A percentile compares a stretch with the other conserved stretches of the same genome.
Conservation (phyloP, 2,329 filamentous ascomycete species). For the Sphaerulina vaccinii region DNA sequence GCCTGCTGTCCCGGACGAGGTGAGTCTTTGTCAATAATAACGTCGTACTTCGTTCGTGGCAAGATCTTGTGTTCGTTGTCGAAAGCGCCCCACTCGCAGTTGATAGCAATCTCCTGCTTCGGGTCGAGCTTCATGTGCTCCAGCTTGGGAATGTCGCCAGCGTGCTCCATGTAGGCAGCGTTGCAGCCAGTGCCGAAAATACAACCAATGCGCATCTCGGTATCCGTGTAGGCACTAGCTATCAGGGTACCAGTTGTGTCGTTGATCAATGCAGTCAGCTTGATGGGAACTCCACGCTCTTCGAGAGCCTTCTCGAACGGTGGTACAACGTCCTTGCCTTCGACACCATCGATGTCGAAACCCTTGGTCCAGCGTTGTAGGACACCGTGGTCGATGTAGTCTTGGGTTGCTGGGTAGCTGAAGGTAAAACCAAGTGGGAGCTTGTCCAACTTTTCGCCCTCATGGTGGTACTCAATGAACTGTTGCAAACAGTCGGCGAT, state of each 20-base stretch:
- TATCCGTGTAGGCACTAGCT: constrained; percentile 94
- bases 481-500: constrained; percentile 89
- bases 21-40: constrained; percentile 45
- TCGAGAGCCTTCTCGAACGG: constrained; percentile 78
- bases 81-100: constrained; percentile 96
- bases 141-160: constrained; percentile 87
- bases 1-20: constrained; percentile 47
- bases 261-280: constrained; percentile 89
- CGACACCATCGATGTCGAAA: constrained; percentile 88
- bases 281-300: constrained; percentile 82
- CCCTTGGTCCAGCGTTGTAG: constrained; percentile 97
- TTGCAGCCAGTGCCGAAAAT: constrained; percentile 99
- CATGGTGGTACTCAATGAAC: constrained; percentile 84
- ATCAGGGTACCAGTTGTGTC: constrained; percentile 97
- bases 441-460: constrained; percentile 61
- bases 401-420: constrained; percentile 89
- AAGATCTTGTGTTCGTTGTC: constrained; percentile 91
- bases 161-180: constrained; percentile 95
- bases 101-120: constrained; percentile 77
- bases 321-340: constrained; percentile 85
- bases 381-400: constrained; percentile 89
- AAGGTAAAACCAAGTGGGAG: constrained; percentile 92
- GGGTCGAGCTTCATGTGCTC: constrained; percentile 84
- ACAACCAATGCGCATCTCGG: constrained; percentile 88
- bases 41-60: constrained; percentile 69